Base-by-base conservation (phyloP, 2,329 filamentous ascomycete genomes). In the Paraconiothyrium sp. region DNA sequence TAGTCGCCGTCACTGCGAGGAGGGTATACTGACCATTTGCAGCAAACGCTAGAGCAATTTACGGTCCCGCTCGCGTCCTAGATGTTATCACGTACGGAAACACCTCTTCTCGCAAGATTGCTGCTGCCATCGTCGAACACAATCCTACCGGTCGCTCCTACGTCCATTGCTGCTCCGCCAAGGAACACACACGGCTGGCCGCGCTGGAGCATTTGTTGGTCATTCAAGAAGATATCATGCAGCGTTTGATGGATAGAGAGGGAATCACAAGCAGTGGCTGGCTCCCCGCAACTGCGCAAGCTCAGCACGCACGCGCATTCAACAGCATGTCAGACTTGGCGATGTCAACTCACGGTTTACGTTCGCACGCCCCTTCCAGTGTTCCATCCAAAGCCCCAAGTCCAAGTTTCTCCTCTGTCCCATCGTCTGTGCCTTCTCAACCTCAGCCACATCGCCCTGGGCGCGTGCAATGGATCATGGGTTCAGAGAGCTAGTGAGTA, bases 71-170 rank as follows among this genome's bases (percentile, higher is more conserved):
- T 62, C 74, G 76, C 41, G 68, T 64, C 66, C 72, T 78, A 67
- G 75, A 78, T 67, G 66, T 76, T 58, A 72, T 78, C 68, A 76
- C 71, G 63, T 77, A 71, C 70, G 71, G 72, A 27, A 69, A 69
- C 54, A 72, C 71, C 63, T 75, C 72, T 41, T 72, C 72, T 61
- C 70, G 69, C 66, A 74, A 70, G 67, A 74, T 74, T 62, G 72
- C 66, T 56, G 76, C 74, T 64, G 74, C 73, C 60, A 75, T 77
- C 64, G 72, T 78, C 63, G 76, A 78, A 63, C 75, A 78, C 69
- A 75, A 73, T 67, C 71, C 71, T 46, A 70, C 64, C 54, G 74
- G 71, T 68, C 74, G 70, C 57, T 76, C 75, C 9, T 78, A 71
- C 59, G 65, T 77, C 8, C 76, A 78, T 61, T 77, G 75, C 59